Percentiles rank a stretch among this genome's conserved stretches.
These are phyloP conservation scores for Lobosporangium transversale DNA, from an alignment of 192 early-diverging fungal species.

Conservation along the genomic window DNA sequence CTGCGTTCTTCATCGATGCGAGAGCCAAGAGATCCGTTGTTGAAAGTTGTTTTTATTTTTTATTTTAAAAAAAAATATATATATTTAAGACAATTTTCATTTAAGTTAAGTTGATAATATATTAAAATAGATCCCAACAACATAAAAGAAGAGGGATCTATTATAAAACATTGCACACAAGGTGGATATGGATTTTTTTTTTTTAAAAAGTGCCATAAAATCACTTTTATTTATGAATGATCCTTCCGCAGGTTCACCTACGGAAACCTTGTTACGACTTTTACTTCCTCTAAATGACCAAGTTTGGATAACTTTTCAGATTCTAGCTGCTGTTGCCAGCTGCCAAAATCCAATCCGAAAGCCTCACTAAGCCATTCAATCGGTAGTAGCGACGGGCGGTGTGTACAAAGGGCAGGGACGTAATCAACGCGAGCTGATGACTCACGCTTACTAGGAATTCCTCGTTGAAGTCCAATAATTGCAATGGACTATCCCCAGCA, in stretches of 20 bases:
- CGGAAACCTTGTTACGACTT: slow-evolving; percentile 86
- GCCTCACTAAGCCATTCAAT: slow-evolving; percentile 87
- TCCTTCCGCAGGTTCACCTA: slow-evolving; percentile 81
- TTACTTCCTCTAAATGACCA: slow-evolving; percentile 91
- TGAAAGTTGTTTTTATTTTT: slow-evolving; percentile 72
- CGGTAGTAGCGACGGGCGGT: slow-evolving; percentile 83
- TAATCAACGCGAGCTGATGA: slow-evolving; percentile 86
- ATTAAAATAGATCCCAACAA: not conserved
- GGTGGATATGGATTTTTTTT: slow-evolving; percentile 33
- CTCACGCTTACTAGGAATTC: slow-evolving; percentile 83
- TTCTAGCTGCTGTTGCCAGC: slow-evolving; percentile 59
- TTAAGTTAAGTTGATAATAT: slow-evolving; percentile 15
- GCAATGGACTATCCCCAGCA: slow-evolving; percentile 84
- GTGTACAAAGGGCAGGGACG: slow-evolving; percentile 86
- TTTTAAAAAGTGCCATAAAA: slow-evolving; percentile 35
- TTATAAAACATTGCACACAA: slow-evolving; percentile 18
- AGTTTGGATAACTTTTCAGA: slow-evolving; percentile 80
- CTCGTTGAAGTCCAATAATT: slow-evolving; percentile 85
- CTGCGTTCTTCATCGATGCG: slow-evolving; percentile 81
- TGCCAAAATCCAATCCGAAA: slow-evolving; percentile 66
- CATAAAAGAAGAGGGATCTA: not conserved
- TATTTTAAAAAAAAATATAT: no score
- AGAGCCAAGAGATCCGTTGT: slow-evolving; percentile 77
- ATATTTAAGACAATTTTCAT: slow-evolving; percentile 26
- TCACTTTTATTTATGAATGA: slow-evolving; percentile 60